phyloP scores from a whole-genome alignment of 495 filamentous ascomycete genomes.

The Cenococcum geophilum region DNA sequence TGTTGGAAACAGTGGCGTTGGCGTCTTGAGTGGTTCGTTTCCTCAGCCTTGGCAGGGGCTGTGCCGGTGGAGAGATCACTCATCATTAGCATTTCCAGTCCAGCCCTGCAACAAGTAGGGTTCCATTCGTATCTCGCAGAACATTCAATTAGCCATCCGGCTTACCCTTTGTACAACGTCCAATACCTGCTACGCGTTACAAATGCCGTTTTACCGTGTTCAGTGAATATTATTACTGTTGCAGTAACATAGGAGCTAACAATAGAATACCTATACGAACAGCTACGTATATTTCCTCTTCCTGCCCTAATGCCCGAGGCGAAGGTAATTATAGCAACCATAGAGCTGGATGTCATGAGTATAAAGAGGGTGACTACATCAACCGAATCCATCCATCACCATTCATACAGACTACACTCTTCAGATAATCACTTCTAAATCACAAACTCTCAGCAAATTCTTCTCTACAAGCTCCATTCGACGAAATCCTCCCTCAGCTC shows the following conservation, averaged over 20 bases:
- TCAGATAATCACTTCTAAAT: neutral
- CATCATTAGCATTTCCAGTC: neutral
- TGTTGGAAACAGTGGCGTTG: neutral
- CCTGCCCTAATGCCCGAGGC: neutral
- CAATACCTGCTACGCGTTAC: neutral
- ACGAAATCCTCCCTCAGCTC: neutral
- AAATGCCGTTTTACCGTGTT: neutral
- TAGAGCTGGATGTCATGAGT: neutral
- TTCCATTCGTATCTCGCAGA: neutral
- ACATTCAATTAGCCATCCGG: neutral
- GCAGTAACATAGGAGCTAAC: neutral
- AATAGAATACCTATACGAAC: neutral
- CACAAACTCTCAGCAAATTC: neutral
- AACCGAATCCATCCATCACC: neutral
- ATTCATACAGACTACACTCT: neutral
- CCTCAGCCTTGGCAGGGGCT: neutral
- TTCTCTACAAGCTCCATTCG: neutral
- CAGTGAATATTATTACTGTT: neutral
- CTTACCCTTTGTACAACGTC: neutral
- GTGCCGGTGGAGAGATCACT: neutral
- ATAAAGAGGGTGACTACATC: conserved; percentile 1
- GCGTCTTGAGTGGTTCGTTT: neutral
- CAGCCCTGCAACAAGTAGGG: neutral
- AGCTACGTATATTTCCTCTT: neutral
- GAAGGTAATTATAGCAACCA: conserved; percentile 4